Evolutionary conservation across 176 grass and related monocot genomes (phyloP).

Genomic region (Aechmea fasciata): DNA sequence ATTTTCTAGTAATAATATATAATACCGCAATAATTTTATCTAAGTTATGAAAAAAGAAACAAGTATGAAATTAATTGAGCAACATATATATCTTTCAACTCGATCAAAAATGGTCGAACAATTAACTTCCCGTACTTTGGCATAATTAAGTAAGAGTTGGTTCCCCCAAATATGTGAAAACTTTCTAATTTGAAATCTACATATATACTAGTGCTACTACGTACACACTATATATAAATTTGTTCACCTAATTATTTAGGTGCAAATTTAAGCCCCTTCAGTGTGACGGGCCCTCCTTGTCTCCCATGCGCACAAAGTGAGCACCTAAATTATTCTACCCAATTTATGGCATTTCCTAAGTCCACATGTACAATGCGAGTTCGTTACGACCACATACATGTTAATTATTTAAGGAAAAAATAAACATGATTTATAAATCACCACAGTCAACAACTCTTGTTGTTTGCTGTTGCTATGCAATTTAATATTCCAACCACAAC

Average conservation of each 20-base stretch:
- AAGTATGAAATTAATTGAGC: not conserved
- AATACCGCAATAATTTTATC: not conserved
- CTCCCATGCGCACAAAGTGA: conserved; percentile 6
- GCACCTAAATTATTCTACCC: not conserved
- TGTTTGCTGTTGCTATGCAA: too few relatives aligned
- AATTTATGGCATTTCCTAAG: too few relatives aligned
- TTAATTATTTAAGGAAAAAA: too few relatives aligned
- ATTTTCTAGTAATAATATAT: not conserved
- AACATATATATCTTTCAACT: not conserved
- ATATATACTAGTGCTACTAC: not conserved
- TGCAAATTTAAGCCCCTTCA: conserved; percentile 23
- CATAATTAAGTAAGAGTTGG: not conserved
- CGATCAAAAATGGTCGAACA: not conserved
- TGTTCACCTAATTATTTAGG: conserved; percentile 28
- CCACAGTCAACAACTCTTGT: too few relatives aligned
- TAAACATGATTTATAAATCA: too few relatives aligned
- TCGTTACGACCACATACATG: too few relatives aligned
- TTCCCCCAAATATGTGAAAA: not conserved
- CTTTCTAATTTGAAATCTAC: not conserved
- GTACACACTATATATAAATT: conserved; percentile 27
- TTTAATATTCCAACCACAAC: too few relatives aligned
- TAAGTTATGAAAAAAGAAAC: not conserved
- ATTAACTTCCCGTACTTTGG: not conserved
- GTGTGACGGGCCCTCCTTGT: conserved; percentile 22
- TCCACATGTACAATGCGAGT: too few relatives aligned